phyloP scores from a whole-genome alignment of 345 rosid genomes.

The Corchorus olitorius region DNA sequence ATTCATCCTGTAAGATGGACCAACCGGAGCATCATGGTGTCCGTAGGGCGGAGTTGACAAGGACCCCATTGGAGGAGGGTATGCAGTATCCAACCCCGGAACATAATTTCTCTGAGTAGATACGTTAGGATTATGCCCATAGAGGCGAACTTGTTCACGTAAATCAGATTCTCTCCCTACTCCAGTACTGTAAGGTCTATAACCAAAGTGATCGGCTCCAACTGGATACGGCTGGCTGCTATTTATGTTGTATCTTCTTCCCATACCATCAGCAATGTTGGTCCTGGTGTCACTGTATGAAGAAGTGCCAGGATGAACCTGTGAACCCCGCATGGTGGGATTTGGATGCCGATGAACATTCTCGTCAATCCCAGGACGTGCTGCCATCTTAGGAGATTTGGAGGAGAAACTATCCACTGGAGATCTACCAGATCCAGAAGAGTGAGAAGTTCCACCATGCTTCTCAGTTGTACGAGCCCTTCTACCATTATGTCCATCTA shows the following conservation, averaged over 20 bases:
- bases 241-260: slow-evolving; percentile 31
- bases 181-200: slow-evolving; percentile 32
- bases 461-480: slow-evolving; percentile 34
- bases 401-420: slow-evolving; percentile 21
- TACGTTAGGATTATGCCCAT: slow-evolving; percentile 33
- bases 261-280: slow-evolving; percentile 35
- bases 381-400: slow-evolving; percentile 4
- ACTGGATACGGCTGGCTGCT: slow-evolving; percentile 21
- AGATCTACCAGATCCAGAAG: slow-evolving; percentile 25
- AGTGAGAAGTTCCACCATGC: slow-evolving; percentile 1
- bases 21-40: slow-evolving; percentile 24
- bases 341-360: slow-evolving; percentile 14
- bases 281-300: slow-evolving; percentile 32
- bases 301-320: slow-evolving; percentile 30
- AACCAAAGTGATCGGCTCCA: slow-evolving; percentile 31
- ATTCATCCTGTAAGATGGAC: slow-evolving; percentile 36
- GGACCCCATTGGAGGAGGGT: slow-evolving; percentile 36
- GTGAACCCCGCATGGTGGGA: slow-evolving; percentile 5
- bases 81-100: slow-evolving; percentile 22
- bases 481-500: slow-evolving; percentile 30
- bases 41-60: slow-evolving; percentile 34
- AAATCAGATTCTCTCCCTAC: slow-evolving; percentile 27
- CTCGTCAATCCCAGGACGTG: not conserved
- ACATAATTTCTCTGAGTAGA: slow-evolving; percentile 34
- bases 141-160: slow-evolving; percentile 30